Base-by-base conservation (phyloP, 116 monocot genomes). In the Trichopus zeylanicus region DNA sequence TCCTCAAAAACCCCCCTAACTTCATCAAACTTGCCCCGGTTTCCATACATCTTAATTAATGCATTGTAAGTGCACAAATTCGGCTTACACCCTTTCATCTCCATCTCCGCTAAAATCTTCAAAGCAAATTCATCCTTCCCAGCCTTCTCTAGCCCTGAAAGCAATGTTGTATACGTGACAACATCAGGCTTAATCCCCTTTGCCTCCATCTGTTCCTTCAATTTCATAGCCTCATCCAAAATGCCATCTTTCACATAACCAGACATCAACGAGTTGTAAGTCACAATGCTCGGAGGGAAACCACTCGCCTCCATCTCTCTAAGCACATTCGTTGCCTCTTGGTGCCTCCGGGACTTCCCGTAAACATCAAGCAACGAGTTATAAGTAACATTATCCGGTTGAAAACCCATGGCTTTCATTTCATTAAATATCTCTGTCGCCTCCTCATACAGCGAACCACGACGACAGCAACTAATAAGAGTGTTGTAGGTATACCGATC, bases 401-500 rank as follows among this genome's bases (percentile, higher is more conserved):
- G 33, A 39, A 95, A 70, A 0, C 95, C 87, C 27, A 49, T 37
- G 5, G 52, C 35, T 51, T 79, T 95, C 95, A 95, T 95, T 69
- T 90, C 87, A 24, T 34, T 38, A 53, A 90, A 90, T 24, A 90
- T 62, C 42, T 75, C 69, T 0, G 57, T 24, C 3, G 95, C 95
- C 63, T 95, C 91, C 65, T 84, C 74, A 29, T 78, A 29, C 6
- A 95, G 55, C 8, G 74, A 70, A 6, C 78, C 84, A 7, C 86
- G 65, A 6, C 78, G 60, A 70, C 95, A 95, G 63, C 95, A 95
- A 46, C 79, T 87, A 29, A 95, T 90, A 46, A 95, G 73, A 5
- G 95, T 95, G 51, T 95, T 95, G n/a, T 90, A 95, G 18, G 95
- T 95, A 60, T 90, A 95, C 31, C 63, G 55, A 35, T 95, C 95